Conservation (phyloP, 129 eudicot species). For the Deinandra increscens region DNA sequence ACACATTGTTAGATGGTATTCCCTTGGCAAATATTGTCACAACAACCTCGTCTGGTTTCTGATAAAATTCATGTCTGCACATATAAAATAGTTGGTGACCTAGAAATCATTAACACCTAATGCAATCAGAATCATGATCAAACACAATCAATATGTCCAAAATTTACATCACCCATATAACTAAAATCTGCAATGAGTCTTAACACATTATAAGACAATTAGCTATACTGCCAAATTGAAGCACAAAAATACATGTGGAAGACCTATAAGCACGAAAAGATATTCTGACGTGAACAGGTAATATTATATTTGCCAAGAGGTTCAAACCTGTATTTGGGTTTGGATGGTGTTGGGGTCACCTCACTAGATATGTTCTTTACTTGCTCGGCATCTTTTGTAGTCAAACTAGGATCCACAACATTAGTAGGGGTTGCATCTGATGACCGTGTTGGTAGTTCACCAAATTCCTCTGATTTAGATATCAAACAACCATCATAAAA, state of each 20-base stretch:
- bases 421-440: conserved; percentile 24
- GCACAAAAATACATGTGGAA: too few relatives aligned
- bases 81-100: too few relatives aligned
- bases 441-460: conserved; percentile 36
- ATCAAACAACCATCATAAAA: background rate
- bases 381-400: conserved; percentile 33
- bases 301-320: too few relatives aligned
- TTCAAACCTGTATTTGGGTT: conserved; percentile 71
- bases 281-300: too few relatives aligned
- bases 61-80: conserved; percentile 80
- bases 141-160: too few relatives aligned
- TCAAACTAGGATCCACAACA: conserved; percentile 29
- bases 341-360: conserved; percentile 19
- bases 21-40: conserved; percentile 84
- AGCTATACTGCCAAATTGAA: too few relatives aligned
- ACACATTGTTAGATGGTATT: conserved; percentile 52
- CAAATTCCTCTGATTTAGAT: conserved; percentile 58
- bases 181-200: too few relatives aligned
- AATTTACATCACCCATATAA: too few relatives aligned
- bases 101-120: too few relatives aligned
- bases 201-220: too few relatives aligned
- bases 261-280: too few relatives aligned
- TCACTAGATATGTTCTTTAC: conserved; percentile 19
- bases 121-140: too few relatives aligned
- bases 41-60: conserved; percentile 84